Evolutionary conservation across 257 asterid genomes (phyloP).

Genomic region (Gardenia jasminoides): DNA sequence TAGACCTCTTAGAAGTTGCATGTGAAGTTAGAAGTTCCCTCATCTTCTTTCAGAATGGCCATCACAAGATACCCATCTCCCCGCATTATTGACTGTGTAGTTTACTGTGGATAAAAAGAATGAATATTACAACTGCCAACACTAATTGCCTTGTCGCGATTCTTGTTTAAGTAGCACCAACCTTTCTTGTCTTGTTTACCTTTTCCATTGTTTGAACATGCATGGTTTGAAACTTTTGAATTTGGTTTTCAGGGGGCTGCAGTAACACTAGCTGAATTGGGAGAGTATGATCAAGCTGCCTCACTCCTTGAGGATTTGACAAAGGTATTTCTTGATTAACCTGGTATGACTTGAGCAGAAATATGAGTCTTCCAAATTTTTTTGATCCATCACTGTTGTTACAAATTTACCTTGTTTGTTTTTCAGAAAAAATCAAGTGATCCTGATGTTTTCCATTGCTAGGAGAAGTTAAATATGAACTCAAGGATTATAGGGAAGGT

Average conservation of each 20-base stretch:
- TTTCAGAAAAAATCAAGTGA: slow-evolving; percentile 69
- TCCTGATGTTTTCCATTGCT: slow-evolving; percentile 84
- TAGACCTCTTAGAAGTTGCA: background rate
- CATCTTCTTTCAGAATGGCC: too few species aligned
- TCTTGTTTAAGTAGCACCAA: background rate
- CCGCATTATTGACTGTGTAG: background rate
- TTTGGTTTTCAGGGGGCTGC: slow-evolving; percentile 74
- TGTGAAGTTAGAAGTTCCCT: background rate
- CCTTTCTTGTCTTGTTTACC: slow-evolving; percentile 7
- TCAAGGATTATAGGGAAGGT: slow-evolving; percentile 84
- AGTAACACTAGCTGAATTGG: slow-evolving; percentile 77
- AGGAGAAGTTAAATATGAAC: slow-evolving; percentile 88
- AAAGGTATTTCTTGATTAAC: slow-evolving; percentile 48
- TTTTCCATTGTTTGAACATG: slow-evolving; percentile 4
- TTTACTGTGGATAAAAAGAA: background rate
- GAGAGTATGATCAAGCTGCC: slow-evolving; percentile 71
- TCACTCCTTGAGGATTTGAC: slow-evolving; percentile 67
- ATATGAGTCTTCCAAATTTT: slow-evolving; percentile 13
- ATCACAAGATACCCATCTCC: background rate
- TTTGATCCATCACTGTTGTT: slow-evolving; percentile 18
- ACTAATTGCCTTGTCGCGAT: background rate
- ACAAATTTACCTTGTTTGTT: slow-evolving; percentile 21
- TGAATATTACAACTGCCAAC: background rate
- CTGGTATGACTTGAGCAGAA: slow-evolving; percentile 19
- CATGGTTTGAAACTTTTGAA: slow-evolving; percentile 14